These are phyloP conservation scores for Decorospora gaudefroyi DNA, from an alignment of 2,329 filamentous ascomycete species.

Conservation along the genomic window DNA sequence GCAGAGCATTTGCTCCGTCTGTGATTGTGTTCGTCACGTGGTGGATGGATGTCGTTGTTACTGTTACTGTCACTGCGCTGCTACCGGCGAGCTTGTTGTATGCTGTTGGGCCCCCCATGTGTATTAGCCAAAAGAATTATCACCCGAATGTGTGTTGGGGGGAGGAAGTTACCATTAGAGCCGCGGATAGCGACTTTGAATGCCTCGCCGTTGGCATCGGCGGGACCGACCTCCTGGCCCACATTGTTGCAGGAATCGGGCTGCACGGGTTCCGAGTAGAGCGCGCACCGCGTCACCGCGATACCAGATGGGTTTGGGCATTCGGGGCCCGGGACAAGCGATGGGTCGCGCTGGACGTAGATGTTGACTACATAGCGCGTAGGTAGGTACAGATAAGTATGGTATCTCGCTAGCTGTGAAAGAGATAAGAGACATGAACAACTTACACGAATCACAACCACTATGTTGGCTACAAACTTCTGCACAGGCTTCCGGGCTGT, in stretches of 20 bases:
- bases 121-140: neutral
- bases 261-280: conserved; percentile 14
- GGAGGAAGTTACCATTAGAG: conserved; percentile 22
- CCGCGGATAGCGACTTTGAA: conserved; percentile 18
- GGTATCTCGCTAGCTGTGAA: no score
- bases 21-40: neutral
- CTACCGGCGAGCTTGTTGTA: conserved; percentile 4
- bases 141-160: neutral
- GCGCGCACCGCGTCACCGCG: conserved; percentile 16
- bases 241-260: conserved; percentile 11
- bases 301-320: conserved; percentile 26
- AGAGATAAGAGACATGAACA: no score
- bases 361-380: conserved; percentile 27
- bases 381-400: neutral
- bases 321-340: conserved; percentile 3
- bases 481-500: conserved; percentile 13
- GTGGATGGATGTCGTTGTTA: neutral
- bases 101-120: neutral
- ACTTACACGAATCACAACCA: conserved; percentile 16
- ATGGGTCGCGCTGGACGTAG: conserved; percentile 24
- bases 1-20: no score
- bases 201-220: conserved; percentile 10
- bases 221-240: conserved; percentile 15
- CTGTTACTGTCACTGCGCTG: neutral
- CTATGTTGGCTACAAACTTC: conserved; percentile 3